Base-by-base conservation (phyloP, 805 yeast genomes). In the Yarrowia porcina region DNA sequence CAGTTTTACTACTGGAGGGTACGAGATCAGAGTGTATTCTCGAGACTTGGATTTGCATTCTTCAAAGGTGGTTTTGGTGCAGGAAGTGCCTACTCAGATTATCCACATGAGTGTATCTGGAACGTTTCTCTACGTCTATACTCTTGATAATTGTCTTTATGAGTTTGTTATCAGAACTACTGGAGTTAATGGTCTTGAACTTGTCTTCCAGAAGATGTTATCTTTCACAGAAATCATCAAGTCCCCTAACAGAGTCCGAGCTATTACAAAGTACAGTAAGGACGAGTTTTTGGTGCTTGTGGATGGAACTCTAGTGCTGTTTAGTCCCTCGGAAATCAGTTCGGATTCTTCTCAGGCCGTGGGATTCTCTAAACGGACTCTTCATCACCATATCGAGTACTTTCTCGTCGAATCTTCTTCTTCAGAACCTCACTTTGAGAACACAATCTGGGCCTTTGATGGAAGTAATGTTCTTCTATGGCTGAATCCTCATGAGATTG, bases 361-460 rank as follows among this genome's bases (percentile, higher is more conserved):
- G 20, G 49, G 65, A 18, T 68, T 68, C 41, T 65, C 65, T 32
- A 69, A 68, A 64, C 69, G 68, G 7, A 68, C 74, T 1, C 64
- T 72, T 61, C 78, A 63, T 66, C 73, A 65, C 63, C 74, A 70
- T 32, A 73, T 68, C 65, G 84, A 75, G 66, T 74, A 70, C 60
- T 76, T 69, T 66, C 67, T 70, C 20, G 66, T 73, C 30, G 66
- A 66, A 12, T 50, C 70, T 18, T 49, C 64, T 33, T 69, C 69
- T 1, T 52, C 33, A 7, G 64, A 59, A 67, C n/a, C 61, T 5
- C 61, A 56, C 1, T 65, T 68, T 32, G 70, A 65, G 27, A 67
- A 66, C 42, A 68, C 70, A 56, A 65, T 77, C 30, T 78, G 80
- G 78, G 77, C 76, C 0, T 78, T 75, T 66, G 79, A 75, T 56